These are phyloP conservation scores for Eutrema heterophyllum DNA, from an alignment of 345 rosid genomes.

Conservation along the genomic window DNA sequence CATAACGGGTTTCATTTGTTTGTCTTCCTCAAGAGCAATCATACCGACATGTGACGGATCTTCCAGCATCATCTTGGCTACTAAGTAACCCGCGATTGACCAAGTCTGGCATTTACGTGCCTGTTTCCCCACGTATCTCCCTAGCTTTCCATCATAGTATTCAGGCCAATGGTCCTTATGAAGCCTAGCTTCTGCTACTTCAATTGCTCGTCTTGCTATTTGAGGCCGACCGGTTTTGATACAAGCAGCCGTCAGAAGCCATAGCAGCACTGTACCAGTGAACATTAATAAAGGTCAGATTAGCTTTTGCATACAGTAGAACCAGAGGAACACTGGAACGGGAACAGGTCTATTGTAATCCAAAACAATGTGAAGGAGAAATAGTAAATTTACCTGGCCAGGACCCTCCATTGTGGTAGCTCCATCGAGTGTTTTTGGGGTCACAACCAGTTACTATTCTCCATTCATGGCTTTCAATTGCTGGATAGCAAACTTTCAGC, in stretches of 20 bases:
- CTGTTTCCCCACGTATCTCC: conserved; percentile 90
- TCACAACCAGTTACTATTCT: conserved; percentile 83
- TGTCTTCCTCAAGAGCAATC: conserved; percentile 85
- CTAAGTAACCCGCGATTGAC: conserved; percentile 91
- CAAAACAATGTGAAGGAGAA: background rate
- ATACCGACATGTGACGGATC: conserved; percentile 93
- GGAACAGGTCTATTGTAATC: background rate
- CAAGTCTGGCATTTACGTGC: conserved; percentile 81
- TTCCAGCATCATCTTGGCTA: conserved; percentile 94
- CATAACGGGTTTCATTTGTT: conserved; percentile 67
- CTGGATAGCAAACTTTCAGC: conserved; percentile 83
- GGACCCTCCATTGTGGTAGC: conserved; percentile 98
- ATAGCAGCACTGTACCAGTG: conserved; percentile 59
- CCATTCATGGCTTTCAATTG: conserved; percentile 95
- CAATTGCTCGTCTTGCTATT: conserved; percentile 81
- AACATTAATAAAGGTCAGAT: conserved; percentile 1
- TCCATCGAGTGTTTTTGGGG: conserved; percentile 95
- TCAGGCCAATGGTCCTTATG: conserved; percentile 85
- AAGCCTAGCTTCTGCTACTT: conserved; percentile 69
- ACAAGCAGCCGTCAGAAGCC: conserved; percentile 91
- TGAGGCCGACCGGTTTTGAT: conserved; percentile 94
- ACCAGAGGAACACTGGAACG: background rate
- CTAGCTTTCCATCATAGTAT: conserved; percentile 88
- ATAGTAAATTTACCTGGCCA: conserved; percentile 75
- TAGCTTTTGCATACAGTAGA: background rate